A percentile compares a stretch with the other conserved stretches of the same genome.
These are phyloP conservation scores for Zygoascus ofunaensis DNA, from an alignment of 805 yeast species.

Conservation along the genomic window DNA sequence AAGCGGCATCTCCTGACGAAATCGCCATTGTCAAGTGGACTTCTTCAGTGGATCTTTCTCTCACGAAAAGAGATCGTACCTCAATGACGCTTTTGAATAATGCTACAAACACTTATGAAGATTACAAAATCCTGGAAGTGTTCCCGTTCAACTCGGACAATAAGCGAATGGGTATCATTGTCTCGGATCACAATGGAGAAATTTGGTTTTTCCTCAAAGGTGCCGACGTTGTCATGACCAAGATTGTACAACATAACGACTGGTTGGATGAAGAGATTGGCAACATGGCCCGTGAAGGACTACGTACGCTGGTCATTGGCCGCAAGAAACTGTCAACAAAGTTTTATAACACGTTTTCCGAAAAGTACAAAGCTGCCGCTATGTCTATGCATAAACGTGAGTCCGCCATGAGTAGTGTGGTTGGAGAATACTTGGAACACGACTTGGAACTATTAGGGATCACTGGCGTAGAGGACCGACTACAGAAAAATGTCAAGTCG, in stretches of 20 bases:
- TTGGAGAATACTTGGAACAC: slow-evolving; percentile 62
- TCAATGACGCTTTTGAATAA: slow-evolving; percentile 61
- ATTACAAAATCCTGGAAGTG: slow-evolving; percentile 63
- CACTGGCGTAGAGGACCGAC: slow-evolving; percentile 95
- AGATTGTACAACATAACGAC: slow-evolving; percentile 74
- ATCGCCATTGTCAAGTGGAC: slow-evolving; percentile 93
- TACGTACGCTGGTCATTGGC: slow-evolving; percentile 91
- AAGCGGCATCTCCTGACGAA: slow-evolving; percentile 98
- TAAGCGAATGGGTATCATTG: slow-evolving; percentile 90
- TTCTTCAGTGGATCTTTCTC: slow-evolving; percentile 71
- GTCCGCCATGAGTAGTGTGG: slow-evolving; percentile 54
- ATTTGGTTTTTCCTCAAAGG: slow-evolving; percentile 87
- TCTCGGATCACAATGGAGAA: slow-evolving; percentile 59
- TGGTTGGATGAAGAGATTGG: slow-evolving; percentile 98
- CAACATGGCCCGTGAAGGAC: slow-evolving; percentile 97
- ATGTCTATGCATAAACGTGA: slow-evolving; percentile 77
- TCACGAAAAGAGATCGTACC: slow-evolving; percentile 73
- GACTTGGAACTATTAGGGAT: slow-evolving; percentile 81
- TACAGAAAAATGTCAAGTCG: slow-evolving; percentile 84
- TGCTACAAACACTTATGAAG: slow-evolving; percentile 37
- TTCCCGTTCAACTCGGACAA: slow-evolving; percentile 96
- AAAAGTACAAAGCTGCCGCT: slow-evolving; percentile 62
- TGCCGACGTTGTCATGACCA: slow-evolving; percentile 89
- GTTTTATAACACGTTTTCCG: slow-evolving; percentile 52
- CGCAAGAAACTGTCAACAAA: slow-evolving; percentile 55